Evolutionary conservation across 2,329 filamentous ascomycete species (phyloP), one percentile per base, ranked within the genome.

Genomic region (Amauroascus niger): DNA sequence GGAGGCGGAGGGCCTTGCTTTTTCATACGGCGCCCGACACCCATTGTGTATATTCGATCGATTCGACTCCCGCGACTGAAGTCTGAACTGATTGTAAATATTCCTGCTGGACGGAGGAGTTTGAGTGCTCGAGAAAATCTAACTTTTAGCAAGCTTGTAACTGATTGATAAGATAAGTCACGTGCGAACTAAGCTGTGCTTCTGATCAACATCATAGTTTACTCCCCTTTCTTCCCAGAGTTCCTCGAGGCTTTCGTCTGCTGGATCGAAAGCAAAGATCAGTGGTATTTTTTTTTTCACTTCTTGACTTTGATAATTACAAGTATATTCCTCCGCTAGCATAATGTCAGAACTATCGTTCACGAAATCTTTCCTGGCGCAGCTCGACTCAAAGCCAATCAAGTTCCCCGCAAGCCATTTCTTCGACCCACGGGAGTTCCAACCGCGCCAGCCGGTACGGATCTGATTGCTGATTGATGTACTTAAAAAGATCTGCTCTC

Each of bases 341-440:
- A 32, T n/a, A 60, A 90, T 90, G 86, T 78, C 85, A n/a, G 90
- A 96, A 78, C 72, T 90, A 57, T 75, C 82, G 49, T 97, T 96
- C 69, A 86, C 88, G 62, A 88, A 86, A 71, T 78, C 81, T 30
- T 96, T 95, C 71, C 82, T 98, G 61, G 76, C 83, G 50, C 79
- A 82, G 20, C 80, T 97, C 58, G 88, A 95, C 71, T 80, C 82
- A 57, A 83, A 84, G 48, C 86, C 89, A 6, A 70, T 83, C 63
- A 94, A 90, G 75, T 80, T 97, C 59, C 82, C 85, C n/a, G 76
- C 87, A 59, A 88, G 97, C 69, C 86, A 96, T 81, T 83, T 94
- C 69, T 87, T 91, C 71, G 88, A 96, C 66, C 82, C 88, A 48
- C 83, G 83, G 63, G 81, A 78, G 60, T 90, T 91, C 67, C 86